Evolutionary conservation across 352 stramenopile genomes (phyloP), one percentile per base, ranked within the genome.

Genomic region (Pythium sukuiense): DNA sequence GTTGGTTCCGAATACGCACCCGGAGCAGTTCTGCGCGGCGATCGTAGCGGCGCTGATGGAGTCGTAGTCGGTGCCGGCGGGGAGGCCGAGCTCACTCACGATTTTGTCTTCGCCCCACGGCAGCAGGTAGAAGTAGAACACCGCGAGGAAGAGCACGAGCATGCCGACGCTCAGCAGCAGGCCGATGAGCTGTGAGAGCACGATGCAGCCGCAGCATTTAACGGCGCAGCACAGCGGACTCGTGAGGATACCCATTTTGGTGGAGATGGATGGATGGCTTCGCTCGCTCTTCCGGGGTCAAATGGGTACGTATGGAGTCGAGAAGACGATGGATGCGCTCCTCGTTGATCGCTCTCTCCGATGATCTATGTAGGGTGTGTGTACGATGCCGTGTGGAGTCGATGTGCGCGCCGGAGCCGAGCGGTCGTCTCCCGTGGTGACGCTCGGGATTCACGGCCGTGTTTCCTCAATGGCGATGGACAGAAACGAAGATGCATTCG

Each of bases 1-100:
- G 61, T 95, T 95, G 71, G 74, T 81, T 26, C 87, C 87, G 59
- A 93, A 87, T 27, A 92, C 79, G 66, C 87, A 95, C n/a, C 87
- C 87, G 3, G 85, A 91, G 70, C 87, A 95, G 43, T 81, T 89
- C 43, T 94, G 79, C n/a, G 75, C 67, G 1, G 80, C 67, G 35
- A 88, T 70, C 55, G 77, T 72, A 60, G 70, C 87, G 20, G 79
- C 45, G 53, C 79, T 76, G 39, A 89, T 76, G 45, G 76, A 74
- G 67, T 73, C 63, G 18, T 88, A 79, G 57, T 88, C 69, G 8
- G 82, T 76, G 59, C 85, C 70, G 7, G 67, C 53, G 1, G 80
- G 54, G 12, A 93, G 70, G 3, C 77, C 56, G 6, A 93, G 72
- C 56, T 79, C 64, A 24, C 76, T 59, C 30, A 78, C 73, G 71